Percentiles rank a stretch among this genome's conserved stretches.
These are phyloP conservation scores for Chenopodium berlandieri DNA, from an alignment of 148 eudicot species.

Conservation along the genomic window DNA sequence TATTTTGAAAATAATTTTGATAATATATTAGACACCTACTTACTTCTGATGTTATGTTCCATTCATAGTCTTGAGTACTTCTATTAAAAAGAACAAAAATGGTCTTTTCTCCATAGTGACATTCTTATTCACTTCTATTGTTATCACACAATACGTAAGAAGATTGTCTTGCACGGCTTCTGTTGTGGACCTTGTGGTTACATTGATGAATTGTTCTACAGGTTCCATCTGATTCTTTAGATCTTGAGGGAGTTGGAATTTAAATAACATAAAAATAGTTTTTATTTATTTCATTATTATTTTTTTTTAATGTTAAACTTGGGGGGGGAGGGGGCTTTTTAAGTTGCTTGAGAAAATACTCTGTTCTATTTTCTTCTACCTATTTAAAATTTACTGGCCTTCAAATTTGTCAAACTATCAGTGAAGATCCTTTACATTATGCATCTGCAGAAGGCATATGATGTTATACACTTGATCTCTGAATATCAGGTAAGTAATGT, in stretches of 20 bases:
- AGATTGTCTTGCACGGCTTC: neutral
- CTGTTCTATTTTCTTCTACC: neutral
- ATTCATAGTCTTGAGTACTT: neutral
- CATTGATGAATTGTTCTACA: neutral
- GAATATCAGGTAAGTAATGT: conserved; percentile 29
- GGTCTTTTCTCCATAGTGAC: too few species aligned
- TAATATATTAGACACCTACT: neutral
- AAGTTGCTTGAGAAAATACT: neutral
- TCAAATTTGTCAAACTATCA: neutral
- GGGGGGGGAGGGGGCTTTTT: neutral
- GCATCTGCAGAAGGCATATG: conserved; percentile 25
- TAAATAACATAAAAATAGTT: too few species aligned
- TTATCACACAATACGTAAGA: neutral
- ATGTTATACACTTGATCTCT: conserved; percentile 34
- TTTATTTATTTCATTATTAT: too few species aligned
- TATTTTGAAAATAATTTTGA: neutral
- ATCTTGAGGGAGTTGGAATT: neutral
- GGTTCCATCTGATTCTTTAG: neutral
- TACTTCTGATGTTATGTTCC: neutral
- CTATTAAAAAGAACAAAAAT: too few species aligned
- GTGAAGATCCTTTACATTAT: neutral
- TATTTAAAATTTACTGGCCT: neutral
- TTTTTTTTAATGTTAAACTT: too few species aligned
- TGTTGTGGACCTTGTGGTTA: neutral
- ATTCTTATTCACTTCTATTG: too few species aligned